These are phyloP conservation scores for Wickerhamomyces pijperi DNA, from an alignment of 805 yeast genomes.

Conservation along the genomic window DNA sequence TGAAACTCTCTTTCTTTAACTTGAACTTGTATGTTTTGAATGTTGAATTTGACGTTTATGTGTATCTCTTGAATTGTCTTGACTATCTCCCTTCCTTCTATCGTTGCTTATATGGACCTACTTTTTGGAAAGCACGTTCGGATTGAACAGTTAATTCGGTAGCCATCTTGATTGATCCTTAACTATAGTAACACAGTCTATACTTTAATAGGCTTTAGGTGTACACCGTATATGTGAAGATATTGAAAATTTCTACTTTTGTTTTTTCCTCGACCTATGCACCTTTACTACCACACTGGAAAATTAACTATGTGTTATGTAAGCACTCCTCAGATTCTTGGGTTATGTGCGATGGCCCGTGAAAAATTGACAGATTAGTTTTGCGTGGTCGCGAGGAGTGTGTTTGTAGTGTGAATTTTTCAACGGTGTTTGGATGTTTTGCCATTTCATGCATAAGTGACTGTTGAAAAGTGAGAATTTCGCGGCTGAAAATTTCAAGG, in stretches of 20 bases:
- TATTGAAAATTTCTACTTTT: constrained; percentile 1
- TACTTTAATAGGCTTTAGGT: background rate
- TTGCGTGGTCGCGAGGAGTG: background rate
- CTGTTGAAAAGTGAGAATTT: background rate
- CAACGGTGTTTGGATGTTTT: too few species aligned
- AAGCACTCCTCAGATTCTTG: background rate
- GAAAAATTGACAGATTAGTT: background rate
- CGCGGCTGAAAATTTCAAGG: background rate
- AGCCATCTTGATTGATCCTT: constrained; percentile 59
- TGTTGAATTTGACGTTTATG: too few species aligned
- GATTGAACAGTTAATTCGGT: constrained; percentile 99
- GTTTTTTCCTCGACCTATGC: constrained; percentile 2
- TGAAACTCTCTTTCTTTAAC: too few species aligned
- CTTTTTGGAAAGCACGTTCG: constrained; percentile 99
- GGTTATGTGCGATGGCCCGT: background rate
- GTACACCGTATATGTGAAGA: background rate
- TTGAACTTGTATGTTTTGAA: too few species aligned
- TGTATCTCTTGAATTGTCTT: background rate
- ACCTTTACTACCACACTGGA: background rate
- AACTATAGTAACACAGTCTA: constrained; percentile 14
- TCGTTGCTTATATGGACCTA: constrained; percentile 30
- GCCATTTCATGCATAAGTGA: too few species aligned
- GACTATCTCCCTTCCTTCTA: too few species aligned
- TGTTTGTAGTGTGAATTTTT: too few species aligned
- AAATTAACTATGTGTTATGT: background rate